Conservation (phyloP, 2,329 filamentous ascomycete species). For the Alternaria ethzedia region DNA sequence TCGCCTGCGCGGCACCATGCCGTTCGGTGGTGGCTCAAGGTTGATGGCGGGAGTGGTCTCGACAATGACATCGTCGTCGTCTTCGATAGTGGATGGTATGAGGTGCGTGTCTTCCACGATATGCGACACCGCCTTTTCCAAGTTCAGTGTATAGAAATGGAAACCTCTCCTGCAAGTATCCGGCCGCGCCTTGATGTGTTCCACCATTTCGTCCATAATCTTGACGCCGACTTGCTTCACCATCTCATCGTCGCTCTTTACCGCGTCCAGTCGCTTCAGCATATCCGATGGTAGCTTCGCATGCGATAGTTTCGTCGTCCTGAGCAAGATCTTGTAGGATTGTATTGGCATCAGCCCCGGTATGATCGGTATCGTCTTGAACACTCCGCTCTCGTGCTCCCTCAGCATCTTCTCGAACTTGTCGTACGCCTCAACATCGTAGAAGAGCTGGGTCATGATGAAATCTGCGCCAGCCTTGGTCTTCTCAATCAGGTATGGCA, state of each 20-base stretch:
- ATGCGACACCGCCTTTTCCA: constrained; percentile 94
- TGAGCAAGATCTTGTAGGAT: constrained; percentile 92
- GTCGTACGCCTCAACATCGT: constrained; percentile 83
- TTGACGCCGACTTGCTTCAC: constrained; percentile 82
- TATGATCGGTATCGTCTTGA: constrained; percentile 87
- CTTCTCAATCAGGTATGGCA: constrained; percentile 91
- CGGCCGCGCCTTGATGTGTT: constrained; percentile 73
- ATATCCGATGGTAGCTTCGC: constrained; percentile 77
- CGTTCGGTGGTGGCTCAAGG: constrained; percentile 37
- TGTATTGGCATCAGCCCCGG: constrained; percentile 98
- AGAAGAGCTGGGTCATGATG: constrained; percentile 98
- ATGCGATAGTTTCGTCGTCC: constrained; percentile 93
- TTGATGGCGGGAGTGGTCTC: constrained; percentile 53
- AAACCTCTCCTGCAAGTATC: constrained; percentile 66
- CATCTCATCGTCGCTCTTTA: constrained; percentile 79
- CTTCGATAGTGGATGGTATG: constrained; percentile 64
- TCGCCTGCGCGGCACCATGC: constrained; percentile 52
- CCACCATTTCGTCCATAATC: constrained; percentile 83
- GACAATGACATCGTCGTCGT: constrained; percentile 56
- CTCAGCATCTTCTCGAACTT: constrained; percentile 78
- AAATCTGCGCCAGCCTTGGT: constrained; percentile 92
- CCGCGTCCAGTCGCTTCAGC: constrained; percentile 71
- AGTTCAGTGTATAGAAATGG: constrained; percentile 96
- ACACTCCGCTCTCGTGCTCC: constrained; percentile 81
- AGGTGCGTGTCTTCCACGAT: constrained; percentile 86